Evolutionary conservation across 163 green algal species (phyloP).

Genomic region (Scenedesmus sp.): DNA sequence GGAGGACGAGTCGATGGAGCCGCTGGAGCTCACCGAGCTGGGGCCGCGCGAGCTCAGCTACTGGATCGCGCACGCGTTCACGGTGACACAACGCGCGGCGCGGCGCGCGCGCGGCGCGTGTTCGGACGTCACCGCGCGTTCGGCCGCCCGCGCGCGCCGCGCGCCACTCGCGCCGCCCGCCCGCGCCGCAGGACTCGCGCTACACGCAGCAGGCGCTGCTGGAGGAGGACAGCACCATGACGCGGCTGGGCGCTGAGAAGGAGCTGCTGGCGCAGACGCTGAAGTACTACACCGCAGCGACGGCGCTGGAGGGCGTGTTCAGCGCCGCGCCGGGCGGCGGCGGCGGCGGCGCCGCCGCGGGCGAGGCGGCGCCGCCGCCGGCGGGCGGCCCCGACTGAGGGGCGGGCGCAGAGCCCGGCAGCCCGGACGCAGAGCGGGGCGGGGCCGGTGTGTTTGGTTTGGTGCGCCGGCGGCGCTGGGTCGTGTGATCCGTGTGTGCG

Average conservation of each 20-base stretch:
- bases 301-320: constrained; percentile 54
- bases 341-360: background rate
- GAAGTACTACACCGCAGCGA: constrained; percentile 52
- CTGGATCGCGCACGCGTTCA: constrained; percentile 78
- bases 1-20: constrained; percentile 64
- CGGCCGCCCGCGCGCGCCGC: background rate
- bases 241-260: constrained; percentile 55
- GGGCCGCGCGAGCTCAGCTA: constrained; percentile 69
- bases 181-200: constrained; percentile 15
- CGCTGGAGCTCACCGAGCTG: constrained; percentile 64
- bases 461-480: no score
- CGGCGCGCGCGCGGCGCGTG: background rate
- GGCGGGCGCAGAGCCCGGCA: background rate
- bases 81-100: constrained; percentile 52
- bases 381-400: constrained; percentile 42
- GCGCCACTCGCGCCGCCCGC: no score
- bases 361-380: constrained; percentile 11
- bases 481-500: no score
- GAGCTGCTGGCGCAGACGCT: constrained; percentile 58
- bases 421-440: background rate
- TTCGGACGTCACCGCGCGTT: background rate
- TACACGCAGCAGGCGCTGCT: constrained; percentile 53
- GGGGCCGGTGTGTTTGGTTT: background rate
- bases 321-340: background rate
- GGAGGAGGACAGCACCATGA: constrained; percentile 64